phyloP scores from a whole-genome alignment of 345 rosid species.

The Heritiera littoralis region DNA sequence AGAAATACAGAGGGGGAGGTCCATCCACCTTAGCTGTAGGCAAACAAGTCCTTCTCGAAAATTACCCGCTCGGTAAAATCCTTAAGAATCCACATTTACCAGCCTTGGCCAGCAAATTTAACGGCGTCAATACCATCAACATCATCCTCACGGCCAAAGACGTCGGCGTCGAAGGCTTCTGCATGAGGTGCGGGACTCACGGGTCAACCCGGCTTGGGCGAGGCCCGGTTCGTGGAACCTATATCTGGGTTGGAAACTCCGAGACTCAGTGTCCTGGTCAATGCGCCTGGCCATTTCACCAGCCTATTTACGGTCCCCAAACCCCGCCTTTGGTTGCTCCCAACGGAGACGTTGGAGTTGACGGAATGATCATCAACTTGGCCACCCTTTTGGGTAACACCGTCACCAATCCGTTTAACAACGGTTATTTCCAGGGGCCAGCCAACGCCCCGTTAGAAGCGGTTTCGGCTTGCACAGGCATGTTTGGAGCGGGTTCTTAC shows the following conservation, averaged over 20 bases:
- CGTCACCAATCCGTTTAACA: conserved; percentile 73
- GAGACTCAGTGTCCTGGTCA: conserved; percentile 84
- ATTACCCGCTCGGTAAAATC: conserved; percentile 62
- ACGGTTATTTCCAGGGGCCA: conserved; percentile 76
- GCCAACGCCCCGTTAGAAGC: conserved; percentile 69
- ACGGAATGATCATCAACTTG: conserved; percentile 85
- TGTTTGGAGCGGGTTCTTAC: conserved; percentile 83
- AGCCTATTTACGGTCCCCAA: conserved; percentile 88
- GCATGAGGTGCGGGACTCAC: conserved; percentile 84
- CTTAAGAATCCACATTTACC: conserved; percentile 49
- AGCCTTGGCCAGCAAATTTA: conserved; percentile 55
- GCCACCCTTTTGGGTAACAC: conserved; percentile 79
- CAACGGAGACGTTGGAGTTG: conserved; percentile 88
- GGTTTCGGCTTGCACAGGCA: conserved; percentile 73
- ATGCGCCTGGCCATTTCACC: conserved; percentile 98
- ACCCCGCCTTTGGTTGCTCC: conserved; percentile 81
- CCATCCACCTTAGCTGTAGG: conserved; percentile 50
- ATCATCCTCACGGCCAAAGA: conserved; percentile 77
- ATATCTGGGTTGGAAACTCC: conserved; percentile 89
- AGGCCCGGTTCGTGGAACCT: conserved; percentile 45
- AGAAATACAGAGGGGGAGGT: conserved; percentile 60
- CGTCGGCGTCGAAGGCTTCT: conserved; percentile 76
- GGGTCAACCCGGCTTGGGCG: conserved; percentile 33
- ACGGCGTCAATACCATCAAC: conserved; percentile 44
- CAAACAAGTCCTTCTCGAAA: conserved; percentile 56